Conservation (phyloP, 2,329 filamentous ascomycete species). For the Graphium sp. region DNA sequence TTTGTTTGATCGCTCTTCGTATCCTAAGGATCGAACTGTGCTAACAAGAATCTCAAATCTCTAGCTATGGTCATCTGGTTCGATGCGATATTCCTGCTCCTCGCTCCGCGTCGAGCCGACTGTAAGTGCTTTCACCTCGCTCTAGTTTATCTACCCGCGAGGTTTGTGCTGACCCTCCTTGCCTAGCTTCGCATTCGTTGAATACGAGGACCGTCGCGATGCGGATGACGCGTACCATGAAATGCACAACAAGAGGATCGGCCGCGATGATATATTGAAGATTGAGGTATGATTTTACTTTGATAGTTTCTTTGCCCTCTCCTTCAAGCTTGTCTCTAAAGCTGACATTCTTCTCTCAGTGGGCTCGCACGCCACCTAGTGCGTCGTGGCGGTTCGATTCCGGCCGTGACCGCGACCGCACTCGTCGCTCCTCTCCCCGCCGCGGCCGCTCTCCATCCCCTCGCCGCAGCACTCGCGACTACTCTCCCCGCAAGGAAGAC, state of each 20-base stretch:
- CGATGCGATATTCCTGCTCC: slow-evolving; percentile 97
- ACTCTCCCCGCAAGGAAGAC: slow-evolving; percentile 79
- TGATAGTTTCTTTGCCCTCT: neutral
- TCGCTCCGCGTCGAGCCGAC: slow-evolving; percentile 78
- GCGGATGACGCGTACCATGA: slow-evolving; percentile 98
- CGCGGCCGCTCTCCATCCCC: slow-evolving; percentile 63
- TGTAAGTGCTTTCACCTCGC: slow-evolving; percentile 48
- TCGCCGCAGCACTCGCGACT: slow-evolving; percentile 59
- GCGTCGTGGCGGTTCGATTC: slow-evolving; percentile 98
- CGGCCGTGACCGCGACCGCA: slow-evolving; percentile 59
- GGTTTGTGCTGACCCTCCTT: neutral
- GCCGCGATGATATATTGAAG: slow-evolving; percentile 87
- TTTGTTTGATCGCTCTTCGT: too few relatives aligned
- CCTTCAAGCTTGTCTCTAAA: neutral
- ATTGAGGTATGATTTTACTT: slow-evolving; percentile 57
- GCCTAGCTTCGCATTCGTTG: slow-evolving; percentile 86
- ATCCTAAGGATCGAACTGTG: too few relatives aligned
- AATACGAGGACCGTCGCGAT: slow-evolving; percentile 96
- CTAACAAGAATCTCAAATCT: too few relatives aligned
- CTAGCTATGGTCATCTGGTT: slow-evolving; percentile 89
- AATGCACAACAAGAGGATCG: slow-evolving; percentile 99
- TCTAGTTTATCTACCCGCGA: neutral
- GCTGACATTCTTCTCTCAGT: slow-evolving; percentile 38
- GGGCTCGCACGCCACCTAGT: slow-evolving; percentile 94
- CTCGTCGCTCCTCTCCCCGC: slow-evolving; percentile 44